phyloP scores from a whole-genome alignment of 2,329 filamentous ascomycete species.

The Herpotrichia juniperi region DNA sequence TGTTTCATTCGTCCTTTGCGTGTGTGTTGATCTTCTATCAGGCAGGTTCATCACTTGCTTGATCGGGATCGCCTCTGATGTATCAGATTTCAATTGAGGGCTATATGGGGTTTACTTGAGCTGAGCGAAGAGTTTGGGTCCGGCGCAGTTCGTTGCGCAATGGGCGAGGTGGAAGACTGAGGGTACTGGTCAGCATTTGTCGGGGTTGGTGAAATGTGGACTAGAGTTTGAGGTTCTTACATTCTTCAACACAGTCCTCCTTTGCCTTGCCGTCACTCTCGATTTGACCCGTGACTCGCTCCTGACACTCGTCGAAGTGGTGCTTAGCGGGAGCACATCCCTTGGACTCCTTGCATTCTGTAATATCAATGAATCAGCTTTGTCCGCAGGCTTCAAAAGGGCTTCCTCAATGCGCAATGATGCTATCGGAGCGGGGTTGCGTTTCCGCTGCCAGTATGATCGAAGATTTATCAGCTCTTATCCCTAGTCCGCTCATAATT shows the following conservation, averaged over 20 bases:
- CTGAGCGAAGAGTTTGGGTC: conserved; percentile 54
- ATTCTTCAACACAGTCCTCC: conserved; percentile 99
- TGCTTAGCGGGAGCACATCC: conserved; percentile 90
- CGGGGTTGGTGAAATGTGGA: background rate
- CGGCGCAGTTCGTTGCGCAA: conserved; percentile 91
- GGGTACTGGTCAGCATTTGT: conserved; percentile 12
- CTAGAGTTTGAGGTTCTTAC: conserved; percentile 65
- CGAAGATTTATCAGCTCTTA: background rate
- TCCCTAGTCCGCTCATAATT: background rate
- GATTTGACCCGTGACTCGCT: conserved; percentile 79
- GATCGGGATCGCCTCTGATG: background rate
- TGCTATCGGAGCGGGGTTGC: background rate
- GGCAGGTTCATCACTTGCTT: background rate
- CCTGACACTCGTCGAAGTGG: conserved; percentile 97
- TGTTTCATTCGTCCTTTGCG: conserved; percentile 5
- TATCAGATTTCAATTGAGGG: background rate
- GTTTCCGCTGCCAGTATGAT: background rate
- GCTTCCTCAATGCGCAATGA: background rate
- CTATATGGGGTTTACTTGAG: conserved; percentile 22
- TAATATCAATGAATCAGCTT: conserved; percentile 28
- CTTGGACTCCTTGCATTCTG: conserved; percentile 89
- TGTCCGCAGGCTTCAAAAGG: conserved; percentile 6
- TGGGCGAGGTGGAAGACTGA: conserved; percentile 98
- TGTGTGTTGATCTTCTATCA: background rate
- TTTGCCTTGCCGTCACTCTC: conserved; percentile 75